Evolutionary conservation across 495 filamentous ascomycete species (phyloP).

Genomic region (Xylaria scruposa): DNA sequence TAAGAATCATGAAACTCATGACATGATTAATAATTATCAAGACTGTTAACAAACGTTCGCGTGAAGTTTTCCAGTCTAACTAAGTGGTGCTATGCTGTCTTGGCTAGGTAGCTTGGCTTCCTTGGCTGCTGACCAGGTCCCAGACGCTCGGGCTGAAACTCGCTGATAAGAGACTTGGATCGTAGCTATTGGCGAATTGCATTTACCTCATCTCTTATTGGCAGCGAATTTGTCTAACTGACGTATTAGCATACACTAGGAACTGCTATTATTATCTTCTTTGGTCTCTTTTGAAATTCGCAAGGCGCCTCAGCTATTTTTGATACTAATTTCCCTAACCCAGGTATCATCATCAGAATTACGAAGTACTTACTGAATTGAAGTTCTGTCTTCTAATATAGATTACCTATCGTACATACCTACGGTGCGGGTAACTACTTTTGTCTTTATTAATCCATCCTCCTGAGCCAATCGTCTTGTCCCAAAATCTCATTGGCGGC

Average conservation of each 20-base stretch:
- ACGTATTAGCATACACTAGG: neutral
- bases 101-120: slow-evolving; percentile 13
- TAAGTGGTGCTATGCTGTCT: slow-evolving; percentile 5
- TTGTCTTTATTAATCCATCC: no score
- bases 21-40: neutral
- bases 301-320: neutral
- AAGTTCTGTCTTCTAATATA: no score
- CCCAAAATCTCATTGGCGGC: no score
- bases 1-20: neutral
- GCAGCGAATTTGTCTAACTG: neutral
- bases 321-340: neutral
- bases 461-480: no score
- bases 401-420: no score
- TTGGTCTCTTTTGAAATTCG: neutral
- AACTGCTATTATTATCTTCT: neutral
- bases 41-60: neutral
- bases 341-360: neutral
- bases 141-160: slow-evolving; percentile 16
- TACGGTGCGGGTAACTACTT: no score
- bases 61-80: neutral
- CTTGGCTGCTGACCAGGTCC: slow-evolving; percentile 18
- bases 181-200: slow-evolving; percentile 7
- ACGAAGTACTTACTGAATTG: neutral
- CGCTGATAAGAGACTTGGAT: slow-evolving; percentile 14
- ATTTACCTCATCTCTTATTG: slow-evolving; percentile 14